Percentiles rank a stretch among this genome's conserved stretches.
Evolutionary conservation across 164 flowering plant genomes (phyloP).

Genomic region (Aristolochia fimbriata): DNA sequence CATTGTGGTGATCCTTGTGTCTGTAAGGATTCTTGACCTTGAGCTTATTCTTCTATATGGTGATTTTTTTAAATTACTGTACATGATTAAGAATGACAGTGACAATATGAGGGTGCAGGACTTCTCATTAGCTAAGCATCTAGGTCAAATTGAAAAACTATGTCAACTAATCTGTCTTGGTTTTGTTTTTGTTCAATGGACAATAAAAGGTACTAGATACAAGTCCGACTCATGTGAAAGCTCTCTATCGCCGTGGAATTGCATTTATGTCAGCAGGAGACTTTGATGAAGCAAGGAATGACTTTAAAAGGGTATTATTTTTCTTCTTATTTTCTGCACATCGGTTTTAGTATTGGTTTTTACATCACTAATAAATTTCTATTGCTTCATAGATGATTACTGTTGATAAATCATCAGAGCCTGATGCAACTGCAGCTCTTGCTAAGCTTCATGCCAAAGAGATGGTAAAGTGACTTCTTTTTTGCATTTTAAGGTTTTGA

Average conservation of each 20-base stretch:
- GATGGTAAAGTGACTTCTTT: slow-evolving; percentile 36
- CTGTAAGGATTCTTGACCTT: too few species aligned
- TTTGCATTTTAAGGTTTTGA: background rate
- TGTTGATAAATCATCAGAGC: slow-evolving; percentile 71
- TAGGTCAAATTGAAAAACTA: background rate
- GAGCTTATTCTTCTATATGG: too few species aligned
- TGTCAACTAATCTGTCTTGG: background rate
- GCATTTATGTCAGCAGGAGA: slow-evolving; percentile 88
- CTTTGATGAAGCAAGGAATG: slow-evolving; percentile 79
- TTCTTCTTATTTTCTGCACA: background rate
- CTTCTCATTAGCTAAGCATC: too few species aligned
- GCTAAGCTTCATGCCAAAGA: slow-evolving; percentile 61
- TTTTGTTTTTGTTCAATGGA: slow-evolving; percentile 3
- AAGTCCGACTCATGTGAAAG: slow-evolving; percentile 82
- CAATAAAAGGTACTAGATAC: slow-evolving; percentile 65
- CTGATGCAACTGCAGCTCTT: slow-evolving; percentile 85
- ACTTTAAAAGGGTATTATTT: slow-evolving; percentile 61
- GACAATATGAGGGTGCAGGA: too few species aligned
- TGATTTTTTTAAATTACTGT: too few species aligned
- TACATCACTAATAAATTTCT: too few species aligned
- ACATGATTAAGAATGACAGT: too few species aligned
- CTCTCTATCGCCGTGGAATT: slow-evolving; percentile 95
- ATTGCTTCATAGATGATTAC: slow-evolving; percentile 50
- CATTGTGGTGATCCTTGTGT: too few species aligned
- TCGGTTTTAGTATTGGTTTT: too few species aligned